Percentiles rank a stretch among this genome's conserved stretches.
phyloP scores from a whole-genome alignment of 257 asterid species.

The Salvia hispanica region DNA sequence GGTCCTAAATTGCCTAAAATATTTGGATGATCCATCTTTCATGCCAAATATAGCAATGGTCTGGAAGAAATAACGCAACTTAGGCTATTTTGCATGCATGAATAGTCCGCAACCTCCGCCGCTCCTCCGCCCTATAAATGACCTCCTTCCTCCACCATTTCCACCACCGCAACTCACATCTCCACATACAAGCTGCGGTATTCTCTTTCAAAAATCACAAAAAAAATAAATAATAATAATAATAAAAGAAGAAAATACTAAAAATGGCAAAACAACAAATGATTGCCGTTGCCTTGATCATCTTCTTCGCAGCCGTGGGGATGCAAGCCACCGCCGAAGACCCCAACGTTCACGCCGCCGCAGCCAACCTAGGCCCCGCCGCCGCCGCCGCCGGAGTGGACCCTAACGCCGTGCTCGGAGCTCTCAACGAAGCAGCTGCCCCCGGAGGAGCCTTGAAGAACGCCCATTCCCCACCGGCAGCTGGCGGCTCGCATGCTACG shows the following conservation, averaged over 20 bases:
- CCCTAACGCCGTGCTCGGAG: constrained; percentile 36
- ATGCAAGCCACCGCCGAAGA: constrained; percentile 37
- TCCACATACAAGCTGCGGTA: not conserved
- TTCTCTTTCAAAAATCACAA: not conserved
- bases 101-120: constrained; percentile 32
- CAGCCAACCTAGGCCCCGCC: constrained; percentile 16
- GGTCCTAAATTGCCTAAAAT: not conserved
- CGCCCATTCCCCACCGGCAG: constrained; percentile 25
- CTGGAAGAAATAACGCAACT: not conserved
- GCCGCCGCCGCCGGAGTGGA: constrained; percentile 9
- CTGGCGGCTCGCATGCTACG: constrained; percentile 27
- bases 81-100: constrained; percentile 25
- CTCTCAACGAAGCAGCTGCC: constrained; percentile 38
- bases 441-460: constrained; percentile 36
- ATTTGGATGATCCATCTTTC: not conserved
- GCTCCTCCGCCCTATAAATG: constrained; percentile 35
- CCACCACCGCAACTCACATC: constrained; percentile 31
- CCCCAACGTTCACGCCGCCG: constrained; percentile 14
- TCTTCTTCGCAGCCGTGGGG: constrained; percentile 51
- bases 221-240: not conserved
- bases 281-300: constrained; percentile 46
- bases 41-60: constrained; percentile 22
- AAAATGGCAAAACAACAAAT: constrained; percentile 48
- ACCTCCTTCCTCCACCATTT: constrained; percentile 13
- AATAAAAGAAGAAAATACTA: not conserved